Conservation (phyloP, 2,329 filamentous ascomycete genomes). For the Amauroascus niger region DNA sequence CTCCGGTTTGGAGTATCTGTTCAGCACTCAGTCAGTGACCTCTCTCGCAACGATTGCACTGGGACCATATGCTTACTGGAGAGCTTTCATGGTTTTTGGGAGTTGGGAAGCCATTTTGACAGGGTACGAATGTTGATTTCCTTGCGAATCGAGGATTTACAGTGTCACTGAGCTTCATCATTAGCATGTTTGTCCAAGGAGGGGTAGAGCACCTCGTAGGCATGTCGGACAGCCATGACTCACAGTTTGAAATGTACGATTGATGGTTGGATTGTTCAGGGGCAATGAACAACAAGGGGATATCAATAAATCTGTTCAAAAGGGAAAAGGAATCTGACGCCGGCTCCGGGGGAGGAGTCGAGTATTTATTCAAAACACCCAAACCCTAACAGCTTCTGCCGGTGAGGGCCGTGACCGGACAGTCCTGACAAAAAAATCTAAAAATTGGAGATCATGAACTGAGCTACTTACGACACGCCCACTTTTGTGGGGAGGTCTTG, state of each 20-base stretch:
- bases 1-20: conserved; percentile 52
- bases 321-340: neutral
- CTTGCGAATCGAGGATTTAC: neutral
- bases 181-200: neutral
- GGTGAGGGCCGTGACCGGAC: conserved; percentile 8
- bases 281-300: neutral
- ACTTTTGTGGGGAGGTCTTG: conserved; percentile 6
- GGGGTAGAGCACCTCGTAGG: neutral
- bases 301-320: neutral
- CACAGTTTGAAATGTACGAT: neutral
- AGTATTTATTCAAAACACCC: neutral
- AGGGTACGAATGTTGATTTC: neutral
- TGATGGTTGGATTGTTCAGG: neutral
- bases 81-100: conserved; percentile 52
- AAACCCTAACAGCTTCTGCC: conserved; percentile 3
- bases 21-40: neutral
- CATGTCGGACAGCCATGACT: conserved; percentile 1
- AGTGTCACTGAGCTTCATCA: neutral
- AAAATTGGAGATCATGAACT: conserved; percentile 12
- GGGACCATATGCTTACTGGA: conserved; percentile 41
- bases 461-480: conserved; percentile 10
- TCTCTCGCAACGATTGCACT: conserved; percentile 4
- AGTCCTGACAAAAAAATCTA: conserved; percentile 8
- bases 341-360: neutral
- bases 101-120: conserved; percentile 31